These are phyloP conservation scores for Stemphylium vesicarium DNA, from an alignment of 2,329 filamentous ascomycete species.

Conservation along the genomic window DNA sequence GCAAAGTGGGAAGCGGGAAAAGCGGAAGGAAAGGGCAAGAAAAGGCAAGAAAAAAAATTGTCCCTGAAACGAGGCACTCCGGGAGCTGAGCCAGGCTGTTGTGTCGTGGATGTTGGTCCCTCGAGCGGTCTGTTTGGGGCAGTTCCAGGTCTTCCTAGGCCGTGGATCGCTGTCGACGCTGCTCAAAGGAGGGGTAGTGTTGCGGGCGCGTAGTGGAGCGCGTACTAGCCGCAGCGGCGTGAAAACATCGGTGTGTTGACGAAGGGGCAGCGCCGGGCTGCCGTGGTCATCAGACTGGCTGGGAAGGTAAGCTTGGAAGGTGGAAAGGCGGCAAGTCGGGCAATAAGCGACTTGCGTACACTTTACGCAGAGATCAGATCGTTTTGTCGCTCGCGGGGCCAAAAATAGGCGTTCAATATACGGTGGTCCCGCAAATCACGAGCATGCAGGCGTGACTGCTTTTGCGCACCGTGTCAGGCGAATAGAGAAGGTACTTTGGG, in stretches of 20 bases:
- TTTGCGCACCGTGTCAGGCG: constrained; percentile 20
- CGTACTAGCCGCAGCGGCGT: constrained; percentile 15
- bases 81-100: constrained; percentile 18
- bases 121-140: constrained; percentile 24
- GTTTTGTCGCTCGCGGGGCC: constrained; percentile 19
- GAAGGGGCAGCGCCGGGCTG: constrained; percentile 9
- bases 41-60: constrained; percentile 1
- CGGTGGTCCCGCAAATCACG: constrained; percentile 14
- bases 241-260: constrained; percentile 15
- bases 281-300: constrained; percentile 24
- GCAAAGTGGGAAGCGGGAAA: constrained; percentile 23
- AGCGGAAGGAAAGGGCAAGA: constrained; percentile 19
- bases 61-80: constrained; percentile 19
- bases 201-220: constrained; percentile 21
- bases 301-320: constrained; percentile 1
- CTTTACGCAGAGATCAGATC: constrained; percentile 26
- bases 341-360: constrained; percentile 22
- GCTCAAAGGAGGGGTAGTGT: constrained; percentile 22
- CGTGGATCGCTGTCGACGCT: constrained; percentile 14
- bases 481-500: constrained; percentile 18
- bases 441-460: constrained; percentile 26
- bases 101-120: constrained; percentile 21
- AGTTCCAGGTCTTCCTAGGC: constrained; percentile 23
- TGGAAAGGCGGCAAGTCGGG: constrained; percentile 26
- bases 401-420: constrained; percentile 30